phyloP scores from a whole-genome alignment of 2,329 filamentous ascomycete species.

The Penicillium sp. region DNA sequence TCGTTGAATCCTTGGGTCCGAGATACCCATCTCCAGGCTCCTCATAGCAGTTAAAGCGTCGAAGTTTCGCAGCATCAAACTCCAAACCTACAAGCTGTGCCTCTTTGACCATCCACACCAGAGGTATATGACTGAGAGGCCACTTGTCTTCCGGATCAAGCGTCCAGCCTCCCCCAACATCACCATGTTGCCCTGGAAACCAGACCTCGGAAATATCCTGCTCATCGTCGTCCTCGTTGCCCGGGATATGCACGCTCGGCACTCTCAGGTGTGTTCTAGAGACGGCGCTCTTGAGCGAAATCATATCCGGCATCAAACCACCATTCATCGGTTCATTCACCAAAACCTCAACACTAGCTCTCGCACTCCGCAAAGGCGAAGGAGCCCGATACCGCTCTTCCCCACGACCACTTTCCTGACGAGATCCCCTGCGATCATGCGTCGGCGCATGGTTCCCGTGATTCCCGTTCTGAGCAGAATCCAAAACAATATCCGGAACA shows the following conservation, averaged over 20 bases:
- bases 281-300: slow-evolving; percentile 7
- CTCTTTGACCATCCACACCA: slow-evolving; percentile 70
- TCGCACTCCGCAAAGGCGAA: slow-evolving; percentile 6
- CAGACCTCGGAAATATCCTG: slow-evolving; percentile 76
- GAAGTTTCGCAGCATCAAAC: slow-evolving; percentile 68
- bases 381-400: slow-evolving; percentile 11
- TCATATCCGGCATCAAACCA: slow-evolving; percentile 2
- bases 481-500: slow-evolving; percentile 9
- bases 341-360: slow-evolving; percentile 2
- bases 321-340: not conserved
- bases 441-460: not conserved
- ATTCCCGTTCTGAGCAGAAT: not conserved
- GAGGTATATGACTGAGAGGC: slow-evolving; percentile 66
- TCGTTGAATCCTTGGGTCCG: slow-evolving; percentile 25
- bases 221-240: slow-evolving; percentile 29
- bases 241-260: slow-evolving; percentile 26
- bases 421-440: not conserved
- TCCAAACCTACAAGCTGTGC: slow-evolving; percentile 64
- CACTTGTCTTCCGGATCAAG: slow-evolving; percentile 54
- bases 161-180: slow-evolving; percentile 76
- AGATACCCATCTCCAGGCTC: slow-evolving; percentile 35
- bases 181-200: slow-evolving; percentile 75
- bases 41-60: slow-evolving; percentile 63
- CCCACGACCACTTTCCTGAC: not conserved
- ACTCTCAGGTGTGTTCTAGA: slow-evolving; percentile 7